These are phyloP conservation scores for Magnusiomyces tetraspermus DNA, from an alignment of 1,139 yeast species.

Conservation along the genomic window DNA sequence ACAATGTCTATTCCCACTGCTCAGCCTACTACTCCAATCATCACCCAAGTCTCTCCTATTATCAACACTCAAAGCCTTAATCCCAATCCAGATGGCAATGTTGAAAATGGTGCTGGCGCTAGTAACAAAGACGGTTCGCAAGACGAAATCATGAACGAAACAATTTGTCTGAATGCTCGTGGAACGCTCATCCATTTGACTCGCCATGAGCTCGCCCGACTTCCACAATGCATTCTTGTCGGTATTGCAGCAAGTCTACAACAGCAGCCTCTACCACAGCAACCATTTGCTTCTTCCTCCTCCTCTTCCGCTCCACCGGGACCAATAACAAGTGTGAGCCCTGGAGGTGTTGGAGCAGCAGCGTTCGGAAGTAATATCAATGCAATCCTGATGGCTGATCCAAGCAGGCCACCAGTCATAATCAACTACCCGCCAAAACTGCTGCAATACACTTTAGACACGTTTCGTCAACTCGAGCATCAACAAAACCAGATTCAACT, in stretches of 20 bases:
- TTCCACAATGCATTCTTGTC: slow-evolving; percentile 82
- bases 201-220: slow-evolving; percentile 77
- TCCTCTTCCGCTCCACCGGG: too few species aligned
- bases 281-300: slow-evolving; percentile 28
- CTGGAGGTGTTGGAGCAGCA: too few species aligned
- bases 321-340: too few species aligned
- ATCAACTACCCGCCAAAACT: slow-evolving; percentile 75
- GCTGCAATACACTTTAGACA: slow-evolving; percentile 68
- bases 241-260: slow-evolving; percentile 90
- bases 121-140: background rate
- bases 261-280: too few species aligned
- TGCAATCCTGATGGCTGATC: slow-evolving; percentile 1
- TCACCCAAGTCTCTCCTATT: slow-evolving; percentile 2
- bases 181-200: slow-evolving; percentile 61
- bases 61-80: background rate
- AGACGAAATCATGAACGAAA: background rate
- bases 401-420: slow-evolving; percentile 16
- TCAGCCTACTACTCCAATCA: background rate
- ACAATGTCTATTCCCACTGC: slow-evolving; percentile 1
- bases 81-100: too few species aligned
- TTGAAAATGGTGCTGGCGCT: background rate
- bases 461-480: too few species aligned
- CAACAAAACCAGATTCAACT: too few species aligned
- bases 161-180: slow-evolving; percentile 54
- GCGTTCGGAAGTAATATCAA: background rate